Percentiles rank a stretch among this genome's conserved stretches.
Evolutionary conservation across 345 rosid genomes (phyloP).

Genomic region (Eucalyptus cloeziana): DNA sequence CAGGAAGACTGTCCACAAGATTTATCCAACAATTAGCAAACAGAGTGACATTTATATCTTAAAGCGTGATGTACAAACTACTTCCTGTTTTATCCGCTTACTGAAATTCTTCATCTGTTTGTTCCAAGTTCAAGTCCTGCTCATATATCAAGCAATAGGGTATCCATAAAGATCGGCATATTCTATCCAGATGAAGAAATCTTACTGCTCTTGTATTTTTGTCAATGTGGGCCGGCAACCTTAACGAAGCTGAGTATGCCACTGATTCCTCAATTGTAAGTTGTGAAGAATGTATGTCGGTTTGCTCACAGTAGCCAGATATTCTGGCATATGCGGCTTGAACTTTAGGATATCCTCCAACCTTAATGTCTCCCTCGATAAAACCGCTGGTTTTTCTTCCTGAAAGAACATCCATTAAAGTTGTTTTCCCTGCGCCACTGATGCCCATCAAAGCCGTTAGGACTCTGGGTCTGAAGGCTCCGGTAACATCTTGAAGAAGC

Average conservation of each 20-base stretch:
- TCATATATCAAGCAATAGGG: not conserved
- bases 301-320: conserved; percentile 36
- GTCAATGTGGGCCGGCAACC: conserved; percentile 15
- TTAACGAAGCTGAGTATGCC: conserved; percentile 23
- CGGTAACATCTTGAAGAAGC: conserved; percentile 23
- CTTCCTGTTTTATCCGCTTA: not conserved
- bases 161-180: not conserved
- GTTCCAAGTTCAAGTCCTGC: not conserved
- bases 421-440: conserved; percentile 40
- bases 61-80: not conserved
- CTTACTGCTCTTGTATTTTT: conserved; percentile 18
- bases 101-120: not conserved
- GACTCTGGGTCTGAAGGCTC: conserved; percentile 34
- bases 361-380: conserved; percentile 22
- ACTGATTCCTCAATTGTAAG: conserved; percentile 27
- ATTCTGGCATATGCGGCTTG: conserved; percentile 34
- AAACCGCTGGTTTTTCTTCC: conserved; percentile 35
- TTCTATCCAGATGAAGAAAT: not conserved
- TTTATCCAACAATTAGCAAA: not conserved
- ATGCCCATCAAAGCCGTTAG: conserved; percentile 38
- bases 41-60: not conserved
- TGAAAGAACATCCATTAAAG: conserved; percentile 39
- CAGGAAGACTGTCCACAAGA: not conserved
- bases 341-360: conserved; percentile 32
- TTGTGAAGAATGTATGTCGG: conserved; percentile 33